Conservation (phyloP, 2,329 filamentous ascomycete genomes). For the Cytospora paraplurivora region DNA sequence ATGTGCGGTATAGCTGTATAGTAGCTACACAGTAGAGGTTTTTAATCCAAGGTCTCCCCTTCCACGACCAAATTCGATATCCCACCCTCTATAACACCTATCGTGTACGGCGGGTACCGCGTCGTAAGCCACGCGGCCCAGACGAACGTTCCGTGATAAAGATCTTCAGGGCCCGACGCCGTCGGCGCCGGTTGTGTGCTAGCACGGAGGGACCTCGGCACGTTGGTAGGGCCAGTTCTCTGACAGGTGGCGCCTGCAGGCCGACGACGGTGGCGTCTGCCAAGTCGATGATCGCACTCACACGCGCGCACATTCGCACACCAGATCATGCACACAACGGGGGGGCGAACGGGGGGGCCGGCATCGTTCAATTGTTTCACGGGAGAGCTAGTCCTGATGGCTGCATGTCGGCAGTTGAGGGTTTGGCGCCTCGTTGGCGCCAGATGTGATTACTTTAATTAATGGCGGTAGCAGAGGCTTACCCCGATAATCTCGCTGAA, state of each 20-base stretch:
- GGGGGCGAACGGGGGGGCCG: not conserved
- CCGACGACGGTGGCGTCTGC: slow-evolving; percentile 15
- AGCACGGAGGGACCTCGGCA: not conserved
- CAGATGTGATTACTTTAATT: not conserved
- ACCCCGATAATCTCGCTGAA: not conserved
- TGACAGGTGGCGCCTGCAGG: slow-evolving; percentile 13
- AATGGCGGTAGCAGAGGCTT: not conserved
- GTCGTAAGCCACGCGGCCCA: not conserved
- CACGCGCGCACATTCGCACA: too few species aligned
- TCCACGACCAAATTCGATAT: too few species aligned
- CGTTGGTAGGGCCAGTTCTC: slow-evolving; percentile 4
- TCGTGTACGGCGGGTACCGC: not conserved
- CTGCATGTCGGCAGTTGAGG: not conserved
- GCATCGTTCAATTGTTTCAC: not conserved
- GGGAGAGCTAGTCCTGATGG: slow-evolving; percentile 1
- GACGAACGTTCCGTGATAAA: not conserved
- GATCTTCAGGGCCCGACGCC: slow-evolving; percentile 17
- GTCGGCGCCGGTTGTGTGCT: slow-evolving; percentile 6
- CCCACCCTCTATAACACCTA: too few species aligned
- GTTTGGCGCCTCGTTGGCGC: not conserved
- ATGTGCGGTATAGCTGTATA: too few species aligned
- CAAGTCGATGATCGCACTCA: not conserved
- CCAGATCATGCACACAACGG: slow-evolving; percentile 10
- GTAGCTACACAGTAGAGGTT: too few species aligned
- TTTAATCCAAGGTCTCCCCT: too few species aligned